Conservation (phyloP, 768 basidiomycete genomes). For the Tricholoma flavovirens region DNA sequence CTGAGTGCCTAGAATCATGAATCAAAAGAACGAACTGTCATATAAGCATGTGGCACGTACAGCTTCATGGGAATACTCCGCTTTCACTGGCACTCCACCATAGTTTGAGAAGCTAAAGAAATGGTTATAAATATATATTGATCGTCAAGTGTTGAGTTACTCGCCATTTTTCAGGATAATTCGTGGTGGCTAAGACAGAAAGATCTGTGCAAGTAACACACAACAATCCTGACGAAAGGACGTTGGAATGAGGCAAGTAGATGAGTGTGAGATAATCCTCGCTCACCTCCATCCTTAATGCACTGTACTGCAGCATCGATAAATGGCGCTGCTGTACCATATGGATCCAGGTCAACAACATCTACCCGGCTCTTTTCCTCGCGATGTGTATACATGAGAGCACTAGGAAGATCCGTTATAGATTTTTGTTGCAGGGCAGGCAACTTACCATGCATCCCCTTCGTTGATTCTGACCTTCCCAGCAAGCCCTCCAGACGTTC, state of each 20-base stretch:
- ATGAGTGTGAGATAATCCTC: not conserved
- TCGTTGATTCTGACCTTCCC: conserved; percentile 78
- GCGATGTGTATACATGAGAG: conserved; percentile 88
- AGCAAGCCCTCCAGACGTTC: conserved; percentile 9
- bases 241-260: not conserved
- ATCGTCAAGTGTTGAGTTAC: conserved; percentile 4
- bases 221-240: conserved; percentile 56
- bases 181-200: conserved; percentile 86
- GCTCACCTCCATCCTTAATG: conserved; percentile 78
- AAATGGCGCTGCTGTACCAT: conserved; percentile 96
- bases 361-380: conserved; percentile 72
- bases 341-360: conserved; percentile 96
- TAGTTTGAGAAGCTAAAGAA: conserved; percentile 73
- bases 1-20: conserved; percentile 64
- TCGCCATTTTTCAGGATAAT: conserved; percentile 96
- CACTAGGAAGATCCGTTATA: conserved; percentile 37
- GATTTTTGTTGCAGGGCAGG: not conserved
- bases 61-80: conserved; percentile 94
- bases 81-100: conserved; percentile 82
- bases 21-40: not conserved
- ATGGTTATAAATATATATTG: not conserved
- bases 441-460: conserved; percentile 84
- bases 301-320: conserved; percentile 92
- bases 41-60: conserved; percentile 37
- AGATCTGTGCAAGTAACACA: conserved; percentile 97